phyloP scores from a whole-genome alignment of 2,329 filamentous ascomycete species.

The Penicillium italicum region DNA sequence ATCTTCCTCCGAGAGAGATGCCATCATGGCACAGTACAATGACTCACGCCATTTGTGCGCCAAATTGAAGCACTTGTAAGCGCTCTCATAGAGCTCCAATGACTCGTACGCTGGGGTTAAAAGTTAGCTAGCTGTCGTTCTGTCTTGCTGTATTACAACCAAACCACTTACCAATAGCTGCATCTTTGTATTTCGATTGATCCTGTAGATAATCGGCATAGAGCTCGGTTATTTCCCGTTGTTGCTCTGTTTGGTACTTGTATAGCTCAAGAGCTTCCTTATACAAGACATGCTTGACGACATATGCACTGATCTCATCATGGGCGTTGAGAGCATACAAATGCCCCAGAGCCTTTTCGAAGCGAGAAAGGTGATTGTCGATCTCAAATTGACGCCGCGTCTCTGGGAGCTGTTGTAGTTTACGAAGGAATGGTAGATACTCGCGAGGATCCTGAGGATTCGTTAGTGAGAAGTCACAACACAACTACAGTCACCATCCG shows the following conservation, averaged over 20 bases:
- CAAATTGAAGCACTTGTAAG: conserved; percentile 77
- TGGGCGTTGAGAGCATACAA: conserved; percentile 71
- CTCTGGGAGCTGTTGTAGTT: conserved; percentile 69
- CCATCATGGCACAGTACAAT: conserved; percentile 71
- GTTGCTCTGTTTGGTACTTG: conserved; percentile 69
- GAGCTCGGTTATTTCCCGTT: conserved; percentile 66
- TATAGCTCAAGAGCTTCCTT: conserved; percentile 73
- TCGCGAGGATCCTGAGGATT: conserved; percentile 71
- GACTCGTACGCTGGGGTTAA: conserved; percentile 69
- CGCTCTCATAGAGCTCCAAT: conserved; percentile 67
- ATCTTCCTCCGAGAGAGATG: conserved; percentile 58
- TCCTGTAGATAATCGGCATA: conserved; percentile 76
- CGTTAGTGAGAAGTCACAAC: conserved; percentile 10
- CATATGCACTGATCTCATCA: conserved; percentile 73
- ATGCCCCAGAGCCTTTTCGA: conserved; percentile 71
- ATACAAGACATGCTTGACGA: conserved; percentile 75
- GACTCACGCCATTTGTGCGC: conserved; percentile 90
- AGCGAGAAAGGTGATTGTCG: conserved; percentile 78
- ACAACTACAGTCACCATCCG: not conserved
- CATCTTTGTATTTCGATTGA: conserved; percentile 75
- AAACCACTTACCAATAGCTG: conserved; percentile 59
- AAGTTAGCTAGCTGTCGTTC: conserved; percentile 2
- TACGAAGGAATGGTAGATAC: conserved; percentile 91
- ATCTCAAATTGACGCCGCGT: conserved; percentile 76
- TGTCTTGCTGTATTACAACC: not conserved